Conservation (phyloP, 305 asterid species). For the Andrographis paniculata region DNA sequence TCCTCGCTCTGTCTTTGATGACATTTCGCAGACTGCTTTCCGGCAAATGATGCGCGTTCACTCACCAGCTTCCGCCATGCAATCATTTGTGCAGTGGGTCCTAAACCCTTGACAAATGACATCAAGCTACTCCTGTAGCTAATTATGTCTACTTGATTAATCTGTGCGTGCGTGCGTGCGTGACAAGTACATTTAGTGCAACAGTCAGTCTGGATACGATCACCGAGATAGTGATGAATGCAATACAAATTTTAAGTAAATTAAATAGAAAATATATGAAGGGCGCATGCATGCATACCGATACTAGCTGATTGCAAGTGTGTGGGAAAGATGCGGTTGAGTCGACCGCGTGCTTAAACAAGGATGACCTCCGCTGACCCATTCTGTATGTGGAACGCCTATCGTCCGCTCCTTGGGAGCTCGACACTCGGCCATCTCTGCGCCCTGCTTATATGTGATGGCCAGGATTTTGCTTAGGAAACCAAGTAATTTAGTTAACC, state of each 20-base stretch:
- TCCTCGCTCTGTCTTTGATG: too few relatives aligned
- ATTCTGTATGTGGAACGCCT: conserved; percentile 35
- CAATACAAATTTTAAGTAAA: too few relatives aligned
- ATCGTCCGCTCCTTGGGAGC: conserved; percentile 23
- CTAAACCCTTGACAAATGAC: conserved; percentile 51
- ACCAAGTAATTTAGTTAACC: too few relatives aligned
- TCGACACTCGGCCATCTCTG: conserved; percentile 16
- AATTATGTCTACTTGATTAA: conserved; percentile 29
- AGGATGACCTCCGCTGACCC: too few relatives aligned
- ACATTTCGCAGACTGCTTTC: too few relatives aligned
- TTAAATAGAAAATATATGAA: not conserved
- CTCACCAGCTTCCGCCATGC: conserved; percentile 43
- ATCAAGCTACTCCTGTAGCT: conserved; percentile 54
- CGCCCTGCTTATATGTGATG: conserved; percentile 21
- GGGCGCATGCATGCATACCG: conserved; percentile 39
- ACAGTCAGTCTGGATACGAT: too few relatives aligned
- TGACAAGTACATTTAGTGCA: not conserved
- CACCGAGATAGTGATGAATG: too few relatives aligned
- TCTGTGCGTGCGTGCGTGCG: conserved; percentile 19
- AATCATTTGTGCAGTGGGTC: conserved; percentile 53
- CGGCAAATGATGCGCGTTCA: conserved; percentile 5
- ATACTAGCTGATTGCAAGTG: conserved; percentile 21
- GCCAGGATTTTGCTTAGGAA: too few relatives aligned
- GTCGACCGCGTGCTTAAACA: not conserved
- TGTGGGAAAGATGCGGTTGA: conserved; percentile 5